phyloP scores from a whole-genome alignment of 129 eudicot genomes.

The Cynara cardunculus region DNA sequence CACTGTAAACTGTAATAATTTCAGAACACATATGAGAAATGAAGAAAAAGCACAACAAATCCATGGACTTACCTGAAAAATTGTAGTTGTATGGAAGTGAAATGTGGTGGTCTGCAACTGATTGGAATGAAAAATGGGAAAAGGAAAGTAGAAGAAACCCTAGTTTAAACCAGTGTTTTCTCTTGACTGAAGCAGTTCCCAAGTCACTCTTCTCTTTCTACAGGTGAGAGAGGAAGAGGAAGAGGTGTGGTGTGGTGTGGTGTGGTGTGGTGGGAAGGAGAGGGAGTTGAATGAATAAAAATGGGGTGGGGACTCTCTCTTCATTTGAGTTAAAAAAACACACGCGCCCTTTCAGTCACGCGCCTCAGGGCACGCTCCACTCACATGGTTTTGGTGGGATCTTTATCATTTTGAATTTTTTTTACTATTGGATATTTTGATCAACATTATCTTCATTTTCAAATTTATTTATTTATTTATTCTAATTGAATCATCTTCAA shows the following conservation, averaged over 20 bases:
- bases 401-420: not conserved
- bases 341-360: conserved; percentile 24
- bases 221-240: not conserved
- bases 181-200: conserved; percentile 28
- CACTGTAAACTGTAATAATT: not conserved
- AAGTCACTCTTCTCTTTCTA: conserved; percentile 20
- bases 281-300: not conserved
- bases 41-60: not conserved
- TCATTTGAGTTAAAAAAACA: not conserved
- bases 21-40: not conserved
- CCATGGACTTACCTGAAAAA: conserved; percentile 11
- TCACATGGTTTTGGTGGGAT: conserved; percentile 35
- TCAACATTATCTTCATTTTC: no score
- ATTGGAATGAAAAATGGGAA: not conserved
- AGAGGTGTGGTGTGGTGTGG: not conserved
- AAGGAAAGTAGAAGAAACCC: conserved; percentile 14
- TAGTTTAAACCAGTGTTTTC: conserved; percentile 14
- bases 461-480: no score
- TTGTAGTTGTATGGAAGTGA: not conserved
- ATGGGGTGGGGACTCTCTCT: not conserved
- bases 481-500: no score
- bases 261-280: not conserved
- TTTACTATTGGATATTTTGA: not conserved
- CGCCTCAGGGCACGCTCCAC: conserved; percentile 22
- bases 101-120: conserved; percentile 15